Percentiles rank a stretch among this genome's conserved stretches.
phyloP scores from a whole-genome alignment of 768 basidiomycete species.

The Kwoniella heveanensis region DNA sequence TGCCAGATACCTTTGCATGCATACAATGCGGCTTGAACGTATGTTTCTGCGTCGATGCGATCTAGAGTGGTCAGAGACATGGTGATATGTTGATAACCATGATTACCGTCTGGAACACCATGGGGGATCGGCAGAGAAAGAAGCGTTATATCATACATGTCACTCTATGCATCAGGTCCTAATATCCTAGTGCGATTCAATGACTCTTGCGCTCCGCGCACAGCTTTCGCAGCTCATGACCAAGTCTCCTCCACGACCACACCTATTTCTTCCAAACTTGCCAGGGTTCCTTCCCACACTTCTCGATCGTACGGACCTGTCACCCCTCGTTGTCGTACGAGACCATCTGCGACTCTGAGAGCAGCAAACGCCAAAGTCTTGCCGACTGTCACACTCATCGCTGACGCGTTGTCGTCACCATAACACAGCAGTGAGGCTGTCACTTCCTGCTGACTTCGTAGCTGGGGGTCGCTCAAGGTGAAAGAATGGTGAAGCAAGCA shows the following conservation, averaged over 20 bases:
- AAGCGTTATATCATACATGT: too few relatives aligned
- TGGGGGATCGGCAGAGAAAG: too few relatives aligned
- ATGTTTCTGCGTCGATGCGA: too few relatives aligned
- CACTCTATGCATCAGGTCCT: too few relatives aligned
- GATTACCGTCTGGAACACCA: too few relatives aligned
- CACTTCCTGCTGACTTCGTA: constrained; percentile 51
- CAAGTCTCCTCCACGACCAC: constrained; percentile 55
- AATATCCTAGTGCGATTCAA: too few relatives aligned
- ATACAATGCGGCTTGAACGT: too few relatives aligned
- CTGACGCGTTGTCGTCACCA: constrained; percentile 65
- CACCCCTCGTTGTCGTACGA: constrained; percentile 64
- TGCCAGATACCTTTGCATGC: too few relatives aligned
- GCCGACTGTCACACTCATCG: constrained; percentile 90
- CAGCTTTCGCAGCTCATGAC: constrained; percentile 17
- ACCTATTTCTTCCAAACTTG: constrained; percentile 62
- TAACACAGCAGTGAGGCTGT: constrained; percentile 69
- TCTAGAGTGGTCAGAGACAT: too few relatives aligned
- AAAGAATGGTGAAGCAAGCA: constrained; percentile 85
- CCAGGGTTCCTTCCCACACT: constrained; percentile 68
- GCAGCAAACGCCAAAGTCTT: constrained; percentile 84
- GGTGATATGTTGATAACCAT: too few relatives aligned
- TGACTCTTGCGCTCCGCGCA: too few relatives aligned
- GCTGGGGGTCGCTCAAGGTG: constrained; percentile 57
- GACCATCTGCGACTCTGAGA: constrained; percentile 68
- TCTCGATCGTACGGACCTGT: constrained; percentile 66